Conservation (phyloP, 2,329 filamentous ascomycete species). For the Colletotrichum noveboracense region DNA sequence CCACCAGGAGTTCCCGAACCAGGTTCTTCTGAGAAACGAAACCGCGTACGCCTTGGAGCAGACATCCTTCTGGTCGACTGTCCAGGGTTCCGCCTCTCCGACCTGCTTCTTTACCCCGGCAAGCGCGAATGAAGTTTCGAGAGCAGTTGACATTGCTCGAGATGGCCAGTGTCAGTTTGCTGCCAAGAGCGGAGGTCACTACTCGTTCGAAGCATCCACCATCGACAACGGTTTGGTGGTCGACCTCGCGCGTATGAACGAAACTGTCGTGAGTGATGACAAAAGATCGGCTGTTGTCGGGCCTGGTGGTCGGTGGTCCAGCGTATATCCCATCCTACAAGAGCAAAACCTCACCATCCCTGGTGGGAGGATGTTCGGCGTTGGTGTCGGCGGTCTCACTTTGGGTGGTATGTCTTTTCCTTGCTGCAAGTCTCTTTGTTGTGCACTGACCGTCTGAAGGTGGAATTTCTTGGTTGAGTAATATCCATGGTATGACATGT, state of each 20-base stretch:
- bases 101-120: not conserved
- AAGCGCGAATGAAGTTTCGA: conserved; percentile 21
- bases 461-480: conserved; percentile 48
- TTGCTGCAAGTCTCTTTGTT: too few species aligned
- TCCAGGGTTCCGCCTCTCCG: not conserved
- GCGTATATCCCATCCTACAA: conserved; percentile 41
- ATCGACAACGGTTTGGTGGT: conserved; percentile 39
- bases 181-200: conserved; percentile 51
- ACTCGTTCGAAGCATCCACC: conserved; percentile 43
- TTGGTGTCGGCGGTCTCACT: conserved; percentile 46
- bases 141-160: not conserved
- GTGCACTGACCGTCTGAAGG: conserved; percentile 25
- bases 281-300: conserved; percentile 37
- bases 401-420: conserved; percentile 31
- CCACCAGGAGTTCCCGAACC: not conserved
- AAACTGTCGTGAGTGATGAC: conserved; percentile 32
- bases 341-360: conserved; percentile 35
- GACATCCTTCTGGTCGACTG: not conserved
- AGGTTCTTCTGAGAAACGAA: not conserved
- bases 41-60: not conserved
- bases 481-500: conserved; percentile 42
- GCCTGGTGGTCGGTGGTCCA: conserved; percentile 42
- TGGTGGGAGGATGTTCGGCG: conserved; percentile 42
- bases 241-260: conserved; percentile 39
- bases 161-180: conserved; percentile 35